Conservation (phyloP, 2,329 filamentous ascomycete species). For the Botrytis squamosa region DNA sequence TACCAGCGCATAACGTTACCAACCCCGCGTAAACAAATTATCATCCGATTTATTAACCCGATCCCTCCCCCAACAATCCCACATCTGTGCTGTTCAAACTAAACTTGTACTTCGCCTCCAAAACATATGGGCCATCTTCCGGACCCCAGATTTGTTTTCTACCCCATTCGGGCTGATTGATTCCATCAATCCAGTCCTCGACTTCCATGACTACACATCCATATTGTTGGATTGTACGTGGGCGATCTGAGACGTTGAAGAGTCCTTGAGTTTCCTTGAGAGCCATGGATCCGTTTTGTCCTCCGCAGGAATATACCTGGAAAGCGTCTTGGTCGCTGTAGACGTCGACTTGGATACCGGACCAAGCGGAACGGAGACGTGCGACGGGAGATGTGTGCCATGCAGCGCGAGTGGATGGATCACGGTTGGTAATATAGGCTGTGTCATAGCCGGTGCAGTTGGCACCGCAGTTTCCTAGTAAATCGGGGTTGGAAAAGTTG, state of each 20-base stretch:
- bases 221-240: constrained; percentile 67
- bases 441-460: constrained; percentile 81
- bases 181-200: constrained; percentile 89
- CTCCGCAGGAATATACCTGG: constrained; percentile 83
- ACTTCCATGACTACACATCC: constrained; percentile 90
- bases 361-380: constrained; percentile 68
- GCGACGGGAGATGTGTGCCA: constrained; percentile 65
- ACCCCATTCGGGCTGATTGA: constrained; percentile 89
- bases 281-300: constrained; percentile 67
- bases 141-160: constrained; percentile 64
- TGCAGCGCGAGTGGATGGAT: constrained; percentile 54
- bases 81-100: constrained; percentile 33
- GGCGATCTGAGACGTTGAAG: constrained; percentile 51
- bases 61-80: constrained; percentile 27
- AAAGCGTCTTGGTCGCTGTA: constrained; percentile 82
- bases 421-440: constrained; percentile 68
- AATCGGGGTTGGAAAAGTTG: constrained; percentile 60
- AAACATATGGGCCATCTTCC: constrained; percentile 58
- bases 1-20: accelerated
- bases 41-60: constrained; percentile 23
- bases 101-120: constrained; percentile 62
- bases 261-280: constrained; percentile 71
- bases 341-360: constrained; percentile 80
- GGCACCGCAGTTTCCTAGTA: constrained; percentile 73
- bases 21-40: background rate